Percentiles rank a stretch among this genome's conserved stretches.
Conservation (phyloP, 164 flowering plant genomes). For the Magnolia kwangsiensis region DNA sequence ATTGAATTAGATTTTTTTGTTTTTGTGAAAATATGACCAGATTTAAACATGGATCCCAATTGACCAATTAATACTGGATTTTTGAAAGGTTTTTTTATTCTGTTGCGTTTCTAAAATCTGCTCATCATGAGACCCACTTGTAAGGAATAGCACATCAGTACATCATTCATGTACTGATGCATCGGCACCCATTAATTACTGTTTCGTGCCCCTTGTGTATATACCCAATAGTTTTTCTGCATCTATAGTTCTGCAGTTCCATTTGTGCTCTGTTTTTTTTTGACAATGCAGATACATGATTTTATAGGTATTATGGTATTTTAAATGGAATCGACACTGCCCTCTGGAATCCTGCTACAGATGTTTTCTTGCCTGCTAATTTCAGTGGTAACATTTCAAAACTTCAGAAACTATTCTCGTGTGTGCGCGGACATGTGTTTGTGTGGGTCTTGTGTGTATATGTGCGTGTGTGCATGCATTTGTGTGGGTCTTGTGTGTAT, state of each 20-base stretch:
- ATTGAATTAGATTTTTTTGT: too few species aligned
- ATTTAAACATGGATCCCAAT: too few species aligned
- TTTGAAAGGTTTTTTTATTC: too few species aligned
- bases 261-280: neutral
- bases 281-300: conserved; percentile 4
- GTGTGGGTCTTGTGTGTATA: too few species aligned
- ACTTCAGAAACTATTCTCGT: neutral
- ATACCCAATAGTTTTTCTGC: too few species aligned
- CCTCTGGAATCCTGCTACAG: conserved; percentile 63
- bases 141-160: neutral
- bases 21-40: too few species aligned
- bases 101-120: too few species aligned
- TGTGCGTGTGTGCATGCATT: too few species aligned
- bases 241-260: neutral
- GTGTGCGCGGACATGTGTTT: too few species aligned
- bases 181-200: neutral
- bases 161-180: neutral
- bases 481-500: too few species aligned
- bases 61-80: too few species aligned
- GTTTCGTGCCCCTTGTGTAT: neutral
- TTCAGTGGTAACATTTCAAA: conserved; percentile 39
- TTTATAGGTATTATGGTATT: conserved; percentile 52
- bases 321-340: conserved; percentile 61
- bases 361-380: conserved; percentile 50
- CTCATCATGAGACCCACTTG: neutral